phyloP scores from a whole-genome alignment of 2,329 filamentous ascomycete species.

The Penicillium aurantiogriseum region DNA sequence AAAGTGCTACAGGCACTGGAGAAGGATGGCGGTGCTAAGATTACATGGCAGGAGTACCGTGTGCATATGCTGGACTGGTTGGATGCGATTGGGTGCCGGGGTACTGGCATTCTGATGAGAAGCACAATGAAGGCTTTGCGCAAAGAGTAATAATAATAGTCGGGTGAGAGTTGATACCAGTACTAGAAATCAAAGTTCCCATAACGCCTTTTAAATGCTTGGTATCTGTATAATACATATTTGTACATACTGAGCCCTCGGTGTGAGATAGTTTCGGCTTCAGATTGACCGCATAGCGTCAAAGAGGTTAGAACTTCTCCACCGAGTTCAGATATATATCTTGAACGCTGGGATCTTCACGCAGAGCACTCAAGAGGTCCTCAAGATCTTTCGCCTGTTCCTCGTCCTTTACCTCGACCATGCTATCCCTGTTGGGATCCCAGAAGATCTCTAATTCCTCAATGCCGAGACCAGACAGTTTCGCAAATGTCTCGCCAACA shows the following conservation, averaged over 20 bases:
- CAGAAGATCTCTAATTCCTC: slow-evolving; percentile 79
- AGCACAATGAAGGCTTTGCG: slow-evolving; percentile 77
- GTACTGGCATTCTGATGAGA: slow-evolving; percentile 71
- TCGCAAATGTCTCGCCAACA: slow-evolving; percentile 63
- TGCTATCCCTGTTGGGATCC: slow-evolving; percentile 77
- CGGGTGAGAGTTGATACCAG: neutral
- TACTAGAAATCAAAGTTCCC: neutral
- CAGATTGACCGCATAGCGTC: neutral
- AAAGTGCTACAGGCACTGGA: slow-evolving; percentile 62
- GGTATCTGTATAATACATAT: slow-evolving; percentile 17
- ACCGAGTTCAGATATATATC: slow-evolving; percentile 71
- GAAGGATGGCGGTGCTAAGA: slow-evolving; percentile 61
- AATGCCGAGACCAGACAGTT: slow-evolving; percentile 64
- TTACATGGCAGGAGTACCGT: slow-evolving; percentile 73
- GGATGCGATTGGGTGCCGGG: slow-evolving; percentile 61
- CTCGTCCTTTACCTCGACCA: slow-evolving; percentile 60
- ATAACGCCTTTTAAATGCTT: slow-evolving; percentile 16
- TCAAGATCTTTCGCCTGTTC: slow-evolving; percentile 58
- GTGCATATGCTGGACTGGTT: slow-evolving; percentile 69
- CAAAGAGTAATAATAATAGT: slow-evolving; percentile 35
- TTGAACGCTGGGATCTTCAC: slow-evolving; percentile 71
- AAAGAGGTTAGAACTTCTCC: slow-evolving; percentile 24
- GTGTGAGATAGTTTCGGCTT: neutral
- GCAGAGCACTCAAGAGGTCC: slow-evolving; percentile 53
- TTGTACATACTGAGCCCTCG: slow-evolving; percentile 5